Base-by-base conservation (phyloP, 1,139 yeast genomes). In the Suhomyces terraborum region DNA sequence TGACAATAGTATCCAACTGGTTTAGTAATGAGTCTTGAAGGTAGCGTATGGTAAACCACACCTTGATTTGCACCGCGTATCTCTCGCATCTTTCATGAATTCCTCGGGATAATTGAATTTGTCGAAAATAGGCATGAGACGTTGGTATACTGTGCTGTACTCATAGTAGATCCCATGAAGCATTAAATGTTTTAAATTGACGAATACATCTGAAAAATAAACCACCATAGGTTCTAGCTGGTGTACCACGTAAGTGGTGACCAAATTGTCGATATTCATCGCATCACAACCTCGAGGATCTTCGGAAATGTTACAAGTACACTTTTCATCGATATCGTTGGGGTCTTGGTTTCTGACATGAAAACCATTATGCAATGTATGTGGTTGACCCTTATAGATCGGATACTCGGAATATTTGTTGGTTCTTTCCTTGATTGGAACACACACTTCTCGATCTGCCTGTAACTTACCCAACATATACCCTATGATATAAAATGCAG, bases 131-230 rank as follows among this genome's bases (percentile, higher is more conserved):
- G 71, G 64, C 13, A 45, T 47, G 41, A 65, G 51, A 19, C 46
- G 40, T 2, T 40, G 44, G 4, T 33, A 42, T 6, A 37, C 34
- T 7, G 23, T 37, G 27, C 41, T 42, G 22, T 40, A 44, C 39
- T 66, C 62, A 50, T 62, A 68, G 44, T 64, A 64, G 22, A 68
- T 60, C 4, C 75, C 74, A 50, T 69, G 73, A 35, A 69, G 54
- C 69, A 67, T 64, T 24, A 68, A 49, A 35, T 42, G 58, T 21
- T 65, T 66, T 42, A 68, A 51, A 12, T 56, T 50, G 8, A 35
- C 41, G 38, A 67, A 64, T 13, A 64, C 53, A 34, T 41, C 42
- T 4, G 56, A 47, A 28, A 69, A 48, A 45, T 62, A 69, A 16
- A 49, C 37, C 4, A 62, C 58, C 2, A 69, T 58, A 3, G 73